A percentile compares a stretch with the other conserved stretches of the same genome.
Evolutionary conservation across 2,329 filamentous ascomycete genomes (phyloP).

Genomic region (Penicillium verrucosum): DNA sequence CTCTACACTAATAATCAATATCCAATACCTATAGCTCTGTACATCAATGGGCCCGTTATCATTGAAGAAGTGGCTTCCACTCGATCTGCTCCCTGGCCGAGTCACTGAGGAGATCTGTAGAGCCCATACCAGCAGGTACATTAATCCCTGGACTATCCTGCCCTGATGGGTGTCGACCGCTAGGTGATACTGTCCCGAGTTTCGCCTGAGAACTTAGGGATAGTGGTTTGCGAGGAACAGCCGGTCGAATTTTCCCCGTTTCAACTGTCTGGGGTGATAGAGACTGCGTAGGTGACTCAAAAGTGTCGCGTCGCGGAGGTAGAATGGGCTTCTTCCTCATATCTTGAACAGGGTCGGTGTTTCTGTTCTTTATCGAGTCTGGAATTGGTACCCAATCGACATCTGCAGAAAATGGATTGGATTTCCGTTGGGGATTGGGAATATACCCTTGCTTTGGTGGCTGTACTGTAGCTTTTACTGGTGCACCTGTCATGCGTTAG

Average conservation of each 20-base stretch:
- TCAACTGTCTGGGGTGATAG: background rate
- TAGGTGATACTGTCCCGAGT: background rate
- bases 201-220: conserved; percentile 27
- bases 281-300: background rate
- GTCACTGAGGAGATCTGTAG: conserved; percentile 27
- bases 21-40: background rate
- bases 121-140: background rate
- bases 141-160: background rate
- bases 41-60: background rate
- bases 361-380: background rate
- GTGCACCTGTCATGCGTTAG: conserved; percentile 51
- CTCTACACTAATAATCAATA: background rate
- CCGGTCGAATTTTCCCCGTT: conserved; percentile 45
- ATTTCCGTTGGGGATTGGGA: conserved; percentile 69
- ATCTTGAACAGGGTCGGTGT: conserved; percentile 11
- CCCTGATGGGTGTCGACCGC: background rate
- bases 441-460: conserved; percentile 62
- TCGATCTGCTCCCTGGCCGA: conserved; percentile 20
- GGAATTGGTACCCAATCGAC: conserved; percentile 70
- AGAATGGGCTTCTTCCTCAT: conserved; percentile 24
- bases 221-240: conserved; percentile 62
- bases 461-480: conserved; percentile 68
- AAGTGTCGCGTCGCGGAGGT: conserved; percentile 22
- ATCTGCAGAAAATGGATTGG: conserved; percentile 75
- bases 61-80: conserved; percentile 35